Evolutionary conservation across 257 asterid genomes (phyloP).

Genomic region (Galeopsis tetrahit): DNA sequence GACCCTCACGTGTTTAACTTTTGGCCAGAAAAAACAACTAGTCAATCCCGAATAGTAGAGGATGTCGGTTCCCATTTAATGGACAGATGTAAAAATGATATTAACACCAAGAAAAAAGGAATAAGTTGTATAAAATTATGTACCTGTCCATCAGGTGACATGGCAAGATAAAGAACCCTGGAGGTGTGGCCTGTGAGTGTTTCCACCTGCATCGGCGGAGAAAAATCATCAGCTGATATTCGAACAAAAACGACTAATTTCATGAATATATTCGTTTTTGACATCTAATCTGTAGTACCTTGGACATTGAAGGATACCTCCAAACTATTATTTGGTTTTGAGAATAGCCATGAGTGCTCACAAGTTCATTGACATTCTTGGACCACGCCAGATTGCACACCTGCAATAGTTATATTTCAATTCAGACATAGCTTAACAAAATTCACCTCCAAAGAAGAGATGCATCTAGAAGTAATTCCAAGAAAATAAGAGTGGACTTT

Average conservation of each 20-base stretch:
- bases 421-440: conserved; percentile 12
- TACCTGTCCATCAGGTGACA: conserved; percentile 99
- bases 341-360: conserved; percentile 94
- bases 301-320: conserved; percentile 92
- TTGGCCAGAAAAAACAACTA: too few species aligned
- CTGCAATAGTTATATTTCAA: conserved; percentile 48
- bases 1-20: too few species aligned
- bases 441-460: conserved; percentile 12
- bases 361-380: conserved; percentile 90
- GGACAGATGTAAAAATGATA: too few species aligned
- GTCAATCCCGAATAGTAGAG: too few species aligned
- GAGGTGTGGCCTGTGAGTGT: conserved; percentile 90
- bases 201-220: conserved; percentile 65
- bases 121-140: neutral
- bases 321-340: conserved; percentile 88
- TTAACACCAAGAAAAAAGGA: neutral
- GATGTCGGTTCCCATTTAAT: too few species aligned
- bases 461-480: neutral
- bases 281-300: conserved; percentile 48
- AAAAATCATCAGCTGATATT: conserved; percentile 10
- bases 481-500: neutral
- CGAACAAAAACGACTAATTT: neutral
- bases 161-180: conserved; percentile 89
- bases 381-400: conserved; percentile 98
- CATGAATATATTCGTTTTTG: neutral